Evolutionary conservation across 73 alveolate genomes (phyloP).

Genomic region (Tetrahymena borealis): DNA sequence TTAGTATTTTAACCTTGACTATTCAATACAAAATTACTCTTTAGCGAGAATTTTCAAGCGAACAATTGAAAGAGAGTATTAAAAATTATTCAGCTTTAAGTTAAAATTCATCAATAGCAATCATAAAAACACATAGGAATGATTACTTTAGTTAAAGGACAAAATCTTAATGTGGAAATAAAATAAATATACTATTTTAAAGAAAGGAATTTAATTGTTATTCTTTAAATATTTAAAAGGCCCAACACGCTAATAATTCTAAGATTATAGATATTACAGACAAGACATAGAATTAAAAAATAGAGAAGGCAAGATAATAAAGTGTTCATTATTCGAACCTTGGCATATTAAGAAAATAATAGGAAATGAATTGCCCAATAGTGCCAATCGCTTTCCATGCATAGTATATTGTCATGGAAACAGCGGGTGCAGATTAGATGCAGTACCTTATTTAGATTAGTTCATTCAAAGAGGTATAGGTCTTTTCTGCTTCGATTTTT

Average conservation of each 20-base stretch:
- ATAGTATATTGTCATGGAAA: constrained; percentile 28
- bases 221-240: background rate
- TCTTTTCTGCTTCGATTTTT: constrained; percentile 19
- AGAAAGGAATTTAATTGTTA: too few relatives aligned
- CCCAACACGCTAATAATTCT: background rate
- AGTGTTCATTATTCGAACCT: background rate
- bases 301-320: background rate
- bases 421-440: constrained; percentile 17
- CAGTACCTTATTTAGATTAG: background rate
- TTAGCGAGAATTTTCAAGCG: too few relatives aligned
- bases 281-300: background rate
- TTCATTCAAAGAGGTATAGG: constrained; percentile 2
- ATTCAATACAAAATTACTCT: too few relatives aligned
- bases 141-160: too few relatives aligned
- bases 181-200: too few relatives aligned
- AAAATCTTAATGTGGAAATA: too few relatives aligned
- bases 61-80: too few relatives aligned
- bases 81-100: too few relatives aligned
- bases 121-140: too few relatives aligned
- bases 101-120: too few relatives aligned
- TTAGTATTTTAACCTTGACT: too few relatives aligned
- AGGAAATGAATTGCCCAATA: background rate
- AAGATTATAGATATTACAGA: background rate
- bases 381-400: constrained; percentile 2
- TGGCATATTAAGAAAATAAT: background rate